Base-by-base conservation (phyloP, 139 green algal species). In the Chlamydomonas applanata region DNA sequence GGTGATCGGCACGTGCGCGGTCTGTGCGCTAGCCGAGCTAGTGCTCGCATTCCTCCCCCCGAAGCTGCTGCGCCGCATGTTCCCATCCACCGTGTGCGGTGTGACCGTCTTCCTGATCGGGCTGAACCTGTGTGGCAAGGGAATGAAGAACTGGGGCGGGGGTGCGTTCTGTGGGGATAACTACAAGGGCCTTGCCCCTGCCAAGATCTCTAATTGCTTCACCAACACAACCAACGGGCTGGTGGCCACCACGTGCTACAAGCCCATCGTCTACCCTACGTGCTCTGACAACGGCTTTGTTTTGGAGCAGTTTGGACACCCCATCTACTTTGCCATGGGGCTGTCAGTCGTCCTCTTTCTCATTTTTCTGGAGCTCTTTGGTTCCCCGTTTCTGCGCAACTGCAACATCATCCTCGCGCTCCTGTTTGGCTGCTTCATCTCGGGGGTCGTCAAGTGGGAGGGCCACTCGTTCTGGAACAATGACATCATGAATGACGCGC, bases 351-450 rank as follows among this genome's bases (percentile, higher is more conserved):
- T 89, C 71, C 49, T 83, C 60, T 76, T 79, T 24, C 82, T 93
- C 33, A 61, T 93, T 1, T 56, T 93, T 11, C 65, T 93, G 35
- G 89, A 94, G 78, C 32, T 94, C 24, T 94, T 93, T 52, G 90
- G 90, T 52, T 89, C 76, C 19, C 90, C 90, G 56, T 93, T 94
- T 71, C 79, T 94, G 71, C 83, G 87, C 27, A 95, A 94, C 74
- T 49, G 71, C 24, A 61, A 61, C 25, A 81, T 90, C 25, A 75
- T 90, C 19, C 63, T 88, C 20, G 73, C 76, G 0, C 80, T 90
- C 69, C 77, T 91, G 24, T 71, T 88, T 52, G 87, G 87, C 63
- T 67, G 87, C 81, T 49, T 89, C n/a, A 68, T 91, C 9, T 77
- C 84, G 0, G 81, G 29, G 3, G 49, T 82, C 0, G 67, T 69